Evolutionary conservation across 148 eudicot genomes (phyloP), one percentile per base, ranked within the genome.

Genomic region (Nyssa sinensis): DNA sequence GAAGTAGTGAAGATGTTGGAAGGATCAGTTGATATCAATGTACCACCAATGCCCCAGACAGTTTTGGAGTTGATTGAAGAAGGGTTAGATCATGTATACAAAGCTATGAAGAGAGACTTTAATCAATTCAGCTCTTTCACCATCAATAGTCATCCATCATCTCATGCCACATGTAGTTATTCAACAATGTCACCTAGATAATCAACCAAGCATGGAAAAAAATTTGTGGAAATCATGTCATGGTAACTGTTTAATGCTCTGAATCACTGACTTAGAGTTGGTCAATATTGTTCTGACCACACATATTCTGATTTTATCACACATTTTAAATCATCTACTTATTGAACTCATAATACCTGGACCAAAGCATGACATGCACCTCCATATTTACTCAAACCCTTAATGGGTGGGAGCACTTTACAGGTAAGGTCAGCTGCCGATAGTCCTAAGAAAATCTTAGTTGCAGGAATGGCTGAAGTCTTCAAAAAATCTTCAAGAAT

Each of bases 1-100:
- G 97, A 95, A 73, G 94, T 95, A 23, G 96, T 95, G 69, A 90
- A 84, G 85, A 90, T 95, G 89, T 81, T 92, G 76, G 97, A 92
- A 83, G 97, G 91, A 65, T 84, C 94, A 23, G 86, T 80, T 7
- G 90, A 89, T 3, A 84, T 95, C 7, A 87, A 88, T 17, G 69
- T 73, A 79, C 97, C 98, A 60, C 89, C 90, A 65, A 95, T 95
- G 87, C 98, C 98, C 6, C 98, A 90, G 60, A 80, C 96, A 8
- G 91, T 95, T 25, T 65, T 84, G 71, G 98, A 95, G 82, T 75
- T 95, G 73, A 86, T 95, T 55, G 98, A 95, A 66, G 98, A 95
- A 85, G 98, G 98, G 0, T 73, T 95, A 69, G 97, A 89, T 59
- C 84, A 92, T 65, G 96, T 95, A 0, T 92, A 95, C 72, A 92